A percentile compares a stretch with the other conserved stretches of the same genome.
Evolutionary conservation across 257 asterid genomes (phyloP).

Genomic region (Phtheirospermum japonicum): DNA sequence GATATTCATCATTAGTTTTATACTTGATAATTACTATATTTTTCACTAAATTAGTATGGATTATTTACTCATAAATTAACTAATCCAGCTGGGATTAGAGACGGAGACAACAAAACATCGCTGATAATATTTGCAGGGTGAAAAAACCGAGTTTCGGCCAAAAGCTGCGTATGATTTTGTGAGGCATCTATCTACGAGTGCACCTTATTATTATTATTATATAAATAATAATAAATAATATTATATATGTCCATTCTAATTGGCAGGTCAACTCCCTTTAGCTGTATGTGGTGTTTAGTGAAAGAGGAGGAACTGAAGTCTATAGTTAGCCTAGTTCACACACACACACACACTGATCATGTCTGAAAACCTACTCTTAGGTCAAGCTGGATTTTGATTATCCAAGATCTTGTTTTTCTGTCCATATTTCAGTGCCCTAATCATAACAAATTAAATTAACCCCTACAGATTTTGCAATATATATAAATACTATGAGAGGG

Average conservation of each 20-base stretch:
- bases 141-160: slow-evolving; percentile 18
- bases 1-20: too few species aligned
- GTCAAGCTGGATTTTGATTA: slow-evolving; percentile 27
- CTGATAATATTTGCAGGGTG: slow-evolving; percentile 20
- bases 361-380: slow-evolving; percentile 22
- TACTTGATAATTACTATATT: too few species aligned
- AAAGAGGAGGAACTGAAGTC: slow-evolving; percentile 19
- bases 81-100: neutral
- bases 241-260: slow-evolving; percentile 40
- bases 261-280: slow-evolving; percentile 64
- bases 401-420: slow-evolving; percentile 28
- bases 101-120: slow-evolving; percentile 29
- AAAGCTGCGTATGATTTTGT: slow-evolving; percentile 34
- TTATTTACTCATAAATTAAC: too few species aligned
- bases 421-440: slow-evolving; percentile 50
- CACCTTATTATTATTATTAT: too few species aligned
- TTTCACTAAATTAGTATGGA: too few species aligned
- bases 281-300: slow-evolving; percentile 13
- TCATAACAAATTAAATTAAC: slow-evolving; percentile 27
- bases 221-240: slow-evolving; percentile 17
- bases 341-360: neutral
- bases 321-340: neutral
- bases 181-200: too few species aligned
- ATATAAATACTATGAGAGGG: too few species aligned
- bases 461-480: too few species aligned